Base-by-base conservation (phyloP, 1,284 basidiomycete genomes). In the Cryptococcus sp. region DNA sequence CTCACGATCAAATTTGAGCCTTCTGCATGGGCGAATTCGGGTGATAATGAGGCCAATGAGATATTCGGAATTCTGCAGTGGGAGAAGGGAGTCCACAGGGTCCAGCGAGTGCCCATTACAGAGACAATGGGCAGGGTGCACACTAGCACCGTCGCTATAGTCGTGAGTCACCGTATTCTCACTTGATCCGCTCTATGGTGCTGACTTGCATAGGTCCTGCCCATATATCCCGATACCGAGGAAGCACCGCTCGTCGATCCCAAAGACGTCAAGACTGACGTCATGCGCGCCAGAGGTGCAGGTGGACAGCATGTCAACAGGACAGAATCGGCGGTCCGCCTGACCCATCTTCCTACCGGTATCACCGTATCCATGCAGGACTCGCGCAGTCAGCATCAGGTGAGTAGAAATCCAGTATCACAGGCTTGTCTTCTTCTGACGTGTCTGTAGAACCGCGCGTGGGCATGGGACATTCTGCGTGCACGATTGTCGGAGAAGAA, bases 251-350 rank as follows among this genome's bases (percentile, higher is more conserved):
- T 87, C 81, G 69, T 92, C 59, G 86, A 87, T 54, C 88, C 90
- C 77, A 90, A 90, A 57, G 95, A 99, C 60, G 86, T 98, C 51
- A 88, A 85, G 68, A 77, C 91, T 2, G 95, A 98, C 71, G 91
- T 95, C 47, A 97, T 98, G 94, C 86, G 95, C 19, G 86, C 94
- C 0, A 81, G 93, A 38, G 96, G 96, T 48, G 95, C 96, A 3
- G 96, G 96, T 50, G 95, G 96, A n/a, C 93, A 93, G 83, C 95
- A 99, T 80, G 96, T 99, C 70, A 99, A 99, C 81, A 93, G 91
- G 83, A 99, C 95, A 0, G 96, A 99, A 78, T 97, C 93, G 0
- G 96, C 96, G 1, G 91, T 99, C n/a, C 88, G 96, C 1, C 79
- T 99, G 39, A 96, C 93, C 0, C 96, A 99, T 70, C 80, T 91